Conservation (phyloP, 2,329 filamentous ascomycete genomes). For the Rutstroemia sp. region DNA sequence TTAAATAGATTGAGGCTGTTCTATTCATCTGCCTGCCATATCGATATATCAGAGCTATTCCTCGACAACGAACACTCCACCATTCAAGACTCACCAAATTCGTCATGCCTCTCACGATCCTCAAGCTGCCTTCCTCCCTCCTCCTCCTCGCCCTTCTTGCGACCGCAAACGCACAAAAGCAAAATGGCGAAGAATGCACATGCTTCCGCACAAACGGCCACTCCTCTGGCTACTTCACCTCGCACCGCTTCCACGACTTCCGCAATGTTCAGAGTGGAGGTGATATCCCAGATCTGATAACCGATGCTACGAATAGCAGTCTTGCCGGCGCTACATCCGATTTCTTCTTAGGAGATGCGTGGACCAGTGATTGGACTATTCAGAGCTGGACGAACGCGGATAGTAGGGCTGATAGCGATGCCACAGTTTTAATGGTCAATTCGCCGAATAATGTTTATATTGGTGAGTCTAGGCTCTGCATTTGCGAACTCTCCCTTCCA, state of each 20-base stretch:
- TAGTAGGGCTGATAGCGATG: conserved; percentile 11
- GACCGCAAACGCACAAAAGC: conserved; percentile 17
- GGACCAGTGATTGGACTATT: conserved; percentile 23
- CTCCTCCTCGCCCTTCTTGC: conserved; percentile 14
- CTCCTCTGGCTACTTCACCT: conserved; percentile 23
- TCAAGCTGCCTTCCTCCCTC: too few species aligned
- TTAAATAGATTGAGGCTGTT: too few species aligned
- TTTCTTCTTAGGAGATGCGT: conserved; percentile 19
- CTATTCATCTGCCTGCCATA: too few species aligned
- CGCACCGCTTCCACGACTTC: conserved; percentile 27
- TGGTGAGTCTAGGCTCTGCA: conserved; percentile 12
- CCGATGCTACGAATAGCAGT: conserved; percentile 13
- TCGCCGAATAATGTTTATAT: conserved; percentile 27
- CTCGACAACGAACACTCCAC: too few species aligned
- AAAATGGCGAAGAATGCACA: conserved; percentile 22
- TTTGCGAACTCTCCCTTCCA: neutral
- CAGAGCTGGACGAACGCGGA: conserved; percentile 27
- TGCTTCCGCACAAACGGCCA: conserved; percentile 25
- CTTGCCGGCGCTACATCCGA: conserved; percentile 16
- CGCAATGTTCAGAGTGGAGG: conserved; percentile 15
- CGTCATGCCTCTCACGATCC: too few species aligned
- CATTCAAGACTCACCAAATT: too few species aligned
- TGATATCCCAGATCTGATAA: conserved; percentile 13
- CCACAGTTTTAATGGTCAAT: conserved; percentile 23
- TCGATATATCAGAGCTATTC: too few species aligned